A percentile compares a stretch with the other conserved stretches of the same genome.
phyloP scores from a whole-genome alignment of 805 yeast genomes.

The Soucietia sequanensis region DNA sequence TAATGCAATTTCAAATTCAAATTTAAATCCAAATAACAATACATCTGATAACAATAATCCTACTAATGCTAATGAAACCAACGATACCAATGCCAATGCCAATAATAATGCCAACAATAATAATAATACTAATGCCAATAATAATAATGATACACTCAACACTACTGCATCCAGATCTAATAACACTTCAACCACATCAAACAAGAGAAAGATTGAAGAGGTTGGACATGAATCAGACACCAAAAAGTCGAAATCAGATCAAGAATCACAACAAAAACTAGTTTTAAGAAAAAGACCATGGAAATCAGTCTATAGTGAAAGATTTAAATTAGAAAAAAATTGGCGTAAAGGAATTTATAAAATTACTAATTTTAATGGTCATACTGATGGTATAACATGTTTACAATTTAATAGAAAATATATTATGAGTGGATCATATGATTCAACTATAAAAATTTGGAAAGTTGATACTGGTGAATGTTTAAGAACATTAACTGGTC shows the following conservation, averaged over 20 bases:
- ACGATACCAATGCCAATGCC: too few relatives aligned
- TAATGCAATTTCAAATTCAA: conserved; percentile 14
- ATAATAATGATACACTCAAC: conserved; percentile 11
- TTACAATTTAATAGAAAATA: conserved; percentile 75
- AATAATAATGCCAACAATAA: too few relatives aligned
- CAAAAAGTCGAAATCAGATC: conserved; percentile 8
- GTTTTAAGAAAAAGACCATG: conserved; percentile 64
- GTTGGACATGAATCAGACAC: conserved; percentile 8
- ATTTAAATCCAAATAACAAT: conserved; percentile 11
- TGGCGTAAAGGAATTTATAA: conserved; percentile 85
- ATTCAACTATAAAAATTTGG: conserved; percentile 92
- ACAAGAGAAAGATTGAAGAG: conserved; percentile 14
- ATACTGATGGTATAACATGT: conserved; percentile 84
- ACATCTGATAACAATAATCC: background rate
- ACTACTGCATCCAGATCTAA: conserved; percentile 10
- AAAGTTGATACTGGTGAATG: conserved; percentile 76
- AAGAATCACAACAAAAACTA: conserved; percentile 7
- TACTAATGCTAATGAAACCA: background rate
- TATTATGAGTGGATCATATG: conserved; percentile 90
- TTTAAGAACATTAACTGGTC: conserved; percentile 80
- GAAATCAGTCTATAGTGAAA: conserved; percentile 91
- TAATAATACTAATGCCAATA: conserved; percentile 10
- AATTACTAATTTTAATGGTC: conserved; percentile 69
- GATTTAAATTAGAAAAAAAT: conserved; percentile 87
- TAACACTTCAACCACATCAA: conserved; percentile 11